Percentiles rank a stretch among this genome's conserved stretches.
Evolutionary conservation across 192 early-diverging fungal genomes (phyloP).

Genomic region (Mortierella hygrophila): DNA sequence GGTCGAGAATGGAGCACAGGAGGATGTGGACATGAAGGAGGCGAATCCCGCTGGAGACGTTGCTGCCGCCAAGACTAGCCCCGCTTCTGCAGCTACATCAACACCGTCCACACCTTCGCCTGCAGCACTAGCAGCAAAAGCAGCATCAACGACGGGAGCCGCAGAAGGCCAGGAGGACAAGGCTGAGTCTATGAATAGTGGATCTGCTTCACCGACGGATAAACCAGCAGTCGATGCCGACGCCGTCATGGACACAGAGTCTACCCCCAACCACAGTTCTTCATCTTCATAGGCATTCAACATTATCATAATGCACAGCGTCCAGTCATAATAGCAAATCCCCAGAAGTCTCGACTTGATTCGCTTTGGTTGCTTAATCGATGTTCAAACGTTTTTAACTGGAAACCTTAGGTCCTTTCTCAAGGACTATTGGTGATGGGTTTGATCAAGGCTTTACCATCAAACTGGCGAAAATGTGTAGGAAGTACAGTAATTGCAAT

Average conservation of each 20-base stretch:
- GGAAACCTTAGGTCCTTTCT: no score
- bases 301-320: background rate
- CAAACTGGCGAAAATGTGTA: no score
- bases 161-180: background rate
- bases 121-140: background rate
- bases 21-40: slow-evolving; percentile 1
- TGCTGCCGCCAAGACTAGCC: background rate
- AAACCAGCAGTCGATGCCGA: background rate
- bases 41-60: no score
- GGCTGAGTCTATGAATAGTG: background rate
- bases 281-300: background rate
- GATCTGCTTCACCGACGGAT: background rate
- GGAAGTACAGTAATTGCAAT: background rate
- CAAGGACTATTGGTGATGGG: no score
- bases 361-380: no score
- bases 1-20: background rate
- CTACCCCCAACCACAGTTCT: background rate
- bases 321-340: no score
- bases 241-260: background rate
- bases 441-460: no score
- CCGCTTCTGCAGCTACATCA: background rate
- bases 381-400: no score
- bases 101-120: background rate
- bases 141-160: background rate
- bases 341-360: no score